A percentile compares a stretch with the other conserved stretches of the same genome.
phyloP scores from a whole-genome alignment of 768 basidiomycete genomes.

The Rhizopogon rudus region DNA sequence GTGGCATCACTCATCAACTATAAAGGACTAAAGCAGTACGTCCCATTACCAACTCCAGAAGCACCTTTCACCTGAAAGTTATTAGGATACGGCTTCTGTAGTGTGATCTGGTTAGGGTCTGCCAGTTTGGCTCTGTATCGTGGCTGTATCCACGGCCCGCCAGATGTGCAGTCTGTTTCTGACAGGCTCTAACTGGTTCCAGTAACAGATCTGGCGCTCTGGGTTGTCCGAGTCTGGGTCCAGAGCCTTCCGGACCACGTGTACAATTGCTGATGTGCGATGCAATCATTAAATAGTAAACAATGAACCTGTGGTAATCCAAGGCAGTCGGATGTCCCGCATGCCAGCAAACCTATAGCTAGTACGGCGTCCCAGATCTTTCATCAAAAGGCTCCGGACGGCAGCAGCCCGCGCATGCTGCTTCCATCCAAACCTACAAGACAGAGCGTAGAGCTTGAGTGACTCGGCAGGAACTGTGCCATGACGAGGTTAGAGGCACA shows the following conservation, averaged over 20 bases:
- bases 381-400: conserved; percentile 12
- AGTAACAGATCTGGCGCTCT: too few relatives aligned
- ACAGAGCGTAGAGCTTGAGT: conserved; percentile 23
- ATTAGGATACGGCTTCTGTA: conserved; percentile 45
- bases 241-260: too few relatives aligned
- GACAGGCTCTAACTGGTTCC: too few relatives aligned
- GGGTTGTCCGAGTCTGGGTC: too few relatives aligned
- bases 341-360: conserved; percentile 29
- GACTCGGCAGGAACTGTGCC: conserved; percentile 8
- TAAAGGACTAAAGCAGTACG: conserved; percentile 68
- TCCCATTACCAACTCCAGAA: not conserved
- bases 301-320: conserved; percentile 35
- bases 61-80: conserved; percentile 4
- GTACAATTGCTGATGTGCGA: conserved; percentile 22
- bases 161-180: too few relatives aligned
- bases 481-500: not conserved
- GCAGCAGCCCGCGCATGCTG: conserved; percentile 19
- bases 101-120: too few relatives aligned
- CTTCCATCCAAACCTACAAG: conserved; percentile 15
- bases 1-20: conserved; percentile 56
- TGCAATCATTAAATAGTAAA: conserved; percentile 17
- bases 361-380: conserved; percentile 5
- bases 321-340: conserved; percentile 34
- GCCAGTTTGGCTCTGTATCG: too few relatives aligned
- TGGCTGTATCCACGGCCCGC: too few relatives aligned